Base-by-base conservation (phyloP, 1,284 basidiomycete species). In the Moesziomyces parantarcticus region DNA sequence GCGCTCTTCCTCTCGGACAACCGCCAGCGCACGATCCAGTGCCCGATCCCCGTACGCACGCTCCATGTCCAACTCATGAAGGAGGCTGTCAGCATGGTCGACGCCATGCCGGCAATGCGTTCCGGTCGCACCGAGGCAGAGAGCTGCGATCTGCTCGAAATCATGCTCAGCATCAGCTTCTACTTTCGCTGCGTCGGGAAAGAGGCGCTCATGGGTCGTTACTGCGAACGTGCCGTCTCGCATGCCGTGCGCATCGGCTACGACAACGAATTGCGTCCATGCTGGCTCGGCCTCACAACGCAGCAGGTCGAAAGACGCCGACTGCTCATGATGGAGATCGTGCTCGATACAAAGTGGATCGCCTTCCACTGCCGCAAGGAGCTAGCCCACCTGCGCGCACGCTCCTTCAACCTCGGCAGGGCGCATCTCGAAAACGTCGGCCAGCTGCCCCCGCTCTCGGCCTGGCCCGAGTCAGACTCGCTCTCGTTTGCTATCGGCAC, bases 101-200 rank as follows among this genome's bases (percentile, higher is more conserved):
- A 69, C 4, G 45, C 50, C 26, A 61, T 60, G 58, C 58, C 58
- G 3, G 65, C 58, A 1, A 16, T 58, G 3, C 67, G 50, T 13
- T 20, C 50, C 20, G 55, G 53, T 3, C 52, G 52, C 16, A 47
- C 43, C 34, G 55, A 58, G 23, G 60, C 57, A 16, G 56, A 63
- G 16, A 29, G 34, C 5, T 59, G 59, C 52, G 66, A 69, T 22
- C 14, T 55, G 45, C 49, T 69, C 52, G 60, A 69, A 25, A 20
- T 62, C 40, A 48, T 55, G 51, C 48, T 58, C 53, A 58, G 49
- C 56, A 52, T 54, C 26, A 51, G 48, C 32, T 25, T 69, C 26
- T 69, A 63, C 50, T 69, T 69, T 49, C 66, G 66, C 32, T 59
- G 56, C 42, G 26, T 69, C 8, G 52, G 49, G 29, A 58, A 58